Evolutionary conservation across 768 basidiomycete species (phyloP).

Genomic region (Rhodotorula taiwanensis): DNA sequence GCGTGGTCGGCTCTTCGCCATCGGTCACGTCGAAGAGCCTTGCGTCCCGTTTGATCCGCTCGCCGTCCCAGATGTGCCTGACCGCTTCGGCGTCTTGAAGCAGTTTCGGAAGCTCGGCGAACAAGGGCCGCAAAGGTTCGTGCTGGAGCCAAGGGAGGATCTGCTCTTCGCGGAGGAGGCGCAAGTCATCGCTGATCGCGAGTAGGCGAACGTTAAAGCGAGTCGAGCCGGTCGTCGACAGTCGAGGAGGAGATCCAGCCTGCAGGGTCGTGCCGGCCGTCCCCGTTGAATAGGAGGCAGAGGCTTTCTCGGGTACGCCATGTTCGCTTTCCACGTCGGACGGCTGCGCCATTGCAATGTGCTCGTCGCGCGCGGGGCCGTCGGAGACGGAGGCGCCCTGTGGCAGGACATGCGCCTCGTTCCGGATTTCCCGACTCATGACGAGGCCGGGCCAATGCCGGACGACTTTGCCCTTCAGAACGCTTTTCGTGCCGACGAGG

Average conservation of each 20-base stretch:
- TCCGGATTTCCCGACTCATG: slow-evolving; percentile 54
- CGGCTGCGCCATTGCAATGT: background rate
- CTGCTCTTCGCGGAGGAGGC: background rate
- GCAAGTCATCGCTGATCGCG: background rate
- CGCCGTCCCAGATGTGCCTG: slow-evolving; percentile 14
- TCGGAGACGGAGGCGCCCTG: no score
- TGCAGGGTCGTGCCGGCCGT: no score
- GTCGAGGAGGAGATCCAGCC: background rate
- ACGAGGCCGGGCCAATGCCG: slow-evolving; percentile 69
- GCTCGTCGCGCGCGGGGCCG: no score
- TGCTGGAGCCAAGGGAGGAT: slow-evolving; percentile 8
- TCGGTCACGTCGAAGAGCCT: background rate
- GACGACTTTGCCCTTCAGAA: slow-evolving; percentile 50
- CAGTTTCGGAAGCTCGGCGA: background rate
- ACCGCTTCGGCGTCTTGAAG: background rate
- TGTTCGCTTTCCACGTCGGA: no score
- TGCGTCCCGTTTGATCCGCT: background rate
- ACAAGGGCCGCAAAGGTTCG: background rate
- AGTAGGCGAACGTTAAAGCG: slow-evolving; percentile 11
- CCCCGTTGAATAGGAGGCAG: background rate
- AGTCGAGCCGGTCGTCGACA: background rate
- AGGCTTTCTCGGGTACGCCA: background rate
- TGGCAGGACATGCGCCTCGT: no score
- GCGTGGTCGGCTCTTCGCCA: slow-evolving; percentile 37
- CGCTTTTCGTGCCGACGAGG: slow-evolving; percentile 48